Percentiles rank a stretch among this genome's conserved stretches.
Evolutionary conservation across 805 yeast species (phyloP).

Genomic region (Sugiyamaella marilandica): DNA sequence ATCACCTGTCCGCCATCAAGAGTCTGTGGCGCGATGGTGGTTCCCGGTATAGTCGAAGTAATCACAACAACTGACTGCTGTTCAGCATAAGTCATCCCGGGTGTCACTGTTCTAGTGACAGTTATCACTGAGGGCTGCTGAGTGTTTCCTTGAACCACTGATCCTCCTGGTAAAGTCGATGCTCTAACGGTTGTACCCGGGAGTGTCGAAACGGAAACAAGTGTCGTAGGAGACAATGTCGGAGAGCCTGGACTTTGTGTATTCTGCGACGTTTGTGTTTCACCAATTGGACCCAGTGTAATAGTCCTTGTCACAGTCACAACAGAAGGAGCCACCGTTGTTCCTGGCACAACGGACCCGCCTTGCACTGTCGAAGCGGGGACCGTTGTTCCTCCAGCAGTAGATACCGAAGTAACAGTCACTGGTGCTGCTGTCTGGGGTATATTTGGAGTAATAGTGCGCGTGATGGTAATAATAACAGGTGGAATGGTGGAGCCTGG

Average conservation of each 20-base stretch:
- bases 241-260: background rate
- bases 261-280: too few relatives aligned
- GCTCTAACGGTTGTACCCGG: slow-evolving; percentile 3
- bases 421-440: background rate
- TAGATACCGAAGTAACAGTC: background rate
- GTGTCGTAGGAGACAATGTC: background rate
- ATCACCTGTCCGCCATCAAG: slow-evolving; percentile 6
- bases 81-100: slow-evolving; percentile 4
- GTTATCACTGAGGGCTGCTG: slow-evolving; percentile 7
- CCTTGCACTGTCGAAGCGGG: background rate
- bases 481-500: slow-evolving; percentile 15
- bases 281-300: background rate
- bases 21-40: slow-evolving; percentile 7
- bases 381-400: background rate
- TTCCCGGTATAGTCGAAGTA: slow-evolving; percentile 10
- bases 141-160: slow-evolving; percentile 8
- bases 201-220: background rate
- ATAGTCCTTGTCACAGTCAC: background rate
- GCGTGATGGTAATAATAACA: slow-evolving; percentile 3
- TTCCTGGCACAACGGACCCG: slow-evolving; percentile 5
- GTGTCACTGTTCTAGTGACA: slow-evolving; percentile 1
- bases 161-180: slow-evolving; percentile 6
- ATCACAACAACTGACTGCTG: slow-evolving; percentile 1
- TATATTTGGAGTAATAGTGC: slow-evolving; percentile 7
- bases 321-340: background rate